A percentile compares a stretch with the other conserved stretches of the same genome.
phyloP scores from a whole-genome alignment of 495 filamentous ascomycete species.

The Penicillium subrubescens region DNA sequence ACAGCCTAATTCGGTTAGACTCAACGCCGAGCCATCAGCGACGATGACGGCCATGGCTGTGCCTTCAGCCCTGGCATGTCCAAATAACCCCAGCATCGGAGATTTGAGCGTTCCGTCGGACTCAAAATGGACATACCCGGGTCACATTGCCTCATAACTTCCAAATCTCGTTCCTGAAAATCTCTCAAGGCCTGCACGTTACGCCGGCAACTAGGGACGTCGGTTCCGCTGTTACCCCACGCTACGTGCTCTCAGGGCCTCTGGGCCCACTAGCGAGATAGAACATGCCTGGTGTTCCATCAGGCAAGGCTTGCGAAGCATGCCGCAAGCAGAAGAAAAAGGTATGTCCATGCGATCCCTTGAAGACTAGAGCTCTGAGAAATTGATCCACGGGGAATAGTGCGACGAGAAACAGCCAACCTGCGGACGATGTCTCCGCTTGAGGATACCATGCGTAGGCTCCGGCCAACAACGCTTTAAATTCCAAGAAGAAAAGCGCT shows the following conservation, averaged over 20 bases:
- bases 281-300: conserved; percentile 54
- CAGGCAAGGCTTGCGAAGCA: conserved; percentile 49
- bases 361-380: too few species aligned
- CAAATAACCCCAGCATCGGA: background rate
- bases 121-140: background rate
- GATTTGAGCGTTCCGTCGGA: conserved; percentile 2
- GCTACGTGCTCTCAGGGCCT: conserved; percentile 2
- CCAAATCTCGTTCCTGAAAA: background rate
- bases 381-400: conserved; percentile 19
- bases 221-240: conserved; percentile 2
- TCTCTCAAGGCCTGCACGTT: background rate
- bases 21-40: background rate
- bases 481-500: conserved; percentile 43
- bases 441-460: conserved; percentile 47
- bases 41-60: conserved; percentile 9
- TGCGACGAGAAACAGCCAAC: conserved; percentile 45
- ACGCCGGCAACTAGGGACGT: background rate
- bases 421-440: conserved; percentile 51
- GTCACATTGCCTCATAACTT: background rate
- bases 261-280: background rate
- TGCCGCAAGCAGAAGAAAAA: conserved; percentile 59
- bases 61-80: conserved; percentile 6
- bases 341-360: conserved; percentile 26
- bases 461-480: conserved; percentile 50
- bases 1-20: conserved; percentile 22